Conservation (phyloP, 2,329 filamentous ascomycete genomes). For the Talaromyces pinophilus region DNA sequence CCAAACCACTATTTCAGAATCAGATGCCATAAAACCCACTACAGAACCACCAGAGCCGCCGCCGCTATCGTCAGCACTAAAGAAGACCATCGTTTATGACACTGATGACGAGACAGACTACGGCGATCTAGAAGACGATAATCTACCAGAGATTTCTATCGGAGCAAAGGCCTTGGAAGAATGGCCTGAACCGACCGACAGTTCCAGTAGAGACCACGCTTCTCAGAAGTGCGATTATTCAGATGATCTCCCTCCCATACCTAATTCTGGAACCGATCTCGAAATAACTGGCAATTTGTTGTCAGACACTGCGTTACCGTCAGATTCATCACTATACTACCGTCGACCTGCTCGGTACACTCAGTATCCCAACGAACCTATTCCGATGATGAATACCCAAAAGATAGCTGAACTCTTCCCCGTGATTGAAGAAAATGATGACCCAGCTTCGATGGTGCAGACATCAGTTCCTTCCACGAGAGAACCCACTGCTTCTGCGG, state of each 20-base stretch:
- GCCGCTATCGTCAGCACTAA: conserved; percentile 23
- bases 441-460: conserved; percentile 24
- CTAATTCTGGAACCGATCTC: conserved; percentile 28
- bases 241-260: conserved; percentile 35
- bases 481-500: conserved; percentile 21
- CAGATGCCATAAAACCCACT: neutral
- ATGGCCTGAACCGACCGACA: conserved; percentile 22
- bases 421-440: conserved; percentile 7
- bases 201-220: neutral
- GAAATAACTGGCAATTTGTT: conserved; percentile 28
- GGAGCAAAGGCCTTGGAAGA: neutral
- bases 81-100: conserved; percentile 44
- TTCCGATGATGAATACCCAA: conserved; percentile 40
- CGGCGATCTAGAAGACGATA: conserved; percentile 32
- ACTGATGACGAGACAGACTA: conserved; percentile 45
- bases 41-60: conserved; percentile 5
- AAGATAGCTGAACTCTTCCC: conserved; percentile 44
- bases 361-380: conserved; percentile 40
- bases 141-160: conserved; percentile 21
- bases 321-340: conserved; percentile 42
- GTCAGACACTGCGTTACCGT: conserved; percentile 35
- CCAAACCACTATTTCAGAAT: neutral
- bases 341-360: conserved; percentile 39
- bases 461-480: conserved; percentile 17
- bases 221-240: conserved; percentile 30